Evolutionary conservation across 805 yeast species (phyloP).

Genomic region (Diddensiella santjacobensis): DNA sequence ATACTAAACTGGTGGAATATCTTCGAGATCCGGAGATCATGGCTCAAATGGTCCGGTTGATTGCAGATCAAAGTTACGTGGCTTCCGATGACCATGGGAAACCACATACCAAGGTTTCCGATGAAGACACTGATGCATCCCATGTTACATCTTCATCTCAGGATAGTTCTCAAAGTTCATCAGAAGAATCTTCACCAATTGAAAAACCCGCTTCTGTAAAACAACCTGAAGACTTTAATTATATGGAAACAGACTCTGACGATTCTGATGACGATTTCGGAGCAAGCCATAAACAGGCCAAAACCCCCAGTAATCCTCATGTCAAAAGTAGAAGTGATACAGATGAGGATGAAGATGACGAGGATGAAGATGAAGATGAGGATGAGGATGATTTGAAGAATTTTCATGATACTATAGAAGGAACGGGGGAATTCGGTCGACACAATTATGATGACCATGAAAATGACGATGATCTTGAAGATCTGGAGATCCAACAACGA

Average conservation of each 20-base stretch:
- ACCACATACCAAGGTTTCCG: not conserved
- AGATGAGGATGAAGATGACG: slow-evolving; percentile 24
- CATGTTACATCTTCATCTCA: not conserved
- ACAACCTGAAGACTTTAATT: slow-evolving; percentile 13
- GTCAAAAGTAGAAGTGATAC: slow-evolving; percentile 14
- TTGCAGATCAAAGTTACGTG: slow-evolving; percentile 13
- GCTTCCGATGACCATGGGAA: not conserved
- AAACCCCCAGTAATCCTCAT: slow-evolving; percentile 4
- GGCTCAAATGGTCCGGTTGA: slow-evolving; percentile 48
- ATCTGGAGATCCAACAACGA: slow-evolving; percentile 30
- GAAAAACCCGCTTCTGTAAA: not conserved
- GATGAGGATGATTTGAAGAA: slow-evolving; percentile 18
- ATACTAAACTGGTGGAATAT: slow-evolving; percentile 71
- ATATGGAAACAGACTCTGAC: slow-evolving; percentile 20
- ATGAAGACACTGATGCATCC: slow-evolving; percentile 2
- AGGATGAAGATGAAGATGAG: slow-evolving; percentile 25
- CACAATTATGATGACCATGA: slow-evolving; percentile 22
- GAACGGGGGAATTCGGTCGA: slow-evolving; percentile 18
- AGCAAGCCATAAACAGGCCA: not conserved
- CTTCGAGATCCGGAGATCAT: slow-evolving; percentile 75
- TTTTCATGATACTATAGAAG: slow-evolving; percentile 33
- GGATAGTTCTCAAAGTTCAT: not conserved
- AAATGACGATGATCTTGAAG: slow-evolving; percentile 25
- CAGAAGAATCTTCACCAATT: not conserved
- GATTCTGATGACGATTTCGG: slow-evolving; percentile 10